Base-by-base conservation (phyloP, 345 rosid species). In the Lepidium africanum region DNA sequence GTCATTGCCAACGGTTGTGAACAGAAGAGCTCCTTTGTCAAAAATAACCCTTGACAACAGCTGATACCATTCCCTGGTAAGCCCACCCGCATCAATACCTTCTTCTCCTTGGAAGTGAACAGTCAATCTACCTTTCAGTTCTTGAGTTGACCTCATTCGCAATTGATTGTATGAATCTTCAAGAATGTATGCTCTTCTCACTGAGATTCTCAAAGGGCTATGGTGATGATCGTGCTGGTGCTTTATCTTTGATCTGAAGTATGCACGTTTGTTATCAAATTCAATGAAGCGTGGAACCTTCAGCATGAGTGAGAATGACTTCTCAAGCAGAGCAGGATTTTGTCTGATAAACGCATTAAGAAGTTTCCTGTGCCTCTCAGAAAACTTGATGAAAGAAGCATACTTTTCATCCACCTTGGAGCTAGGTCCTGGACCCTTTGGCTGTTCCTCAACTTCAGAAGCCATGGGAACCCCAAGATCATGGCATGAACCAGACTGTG, bases 1-100 rank as follows among this genome's bases (percentile, higher is more conserved):
- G 41, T 94, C 97, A 80, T 94, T 94, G 74, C 99, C 97, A 64
- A 94, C 99, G 1, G 97, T 94, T 35, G 99, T 90, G 69, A 94
- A 94, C 60, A 94, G 92, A 41, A 94, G 75, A 66, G 98, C 93
- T 56, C 96, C 96, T 79, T 81, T 92, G 84, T 92, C 98, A 73
- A 92, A 92, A 61, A 90, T 88, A 78, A 94, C 97, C 77, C 97
- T 85, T 69, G 99, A 94, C 59, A 94, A 71, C 67, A 90, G 77
- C 77, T 94, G 99, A 80, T 94, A 94, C 99, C 99, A 94, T 80
- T 94, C 99, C 84, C 99, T 87, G 49, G 99, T 90, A 72, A 94
- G 97, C 58, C 99, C 99, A 77, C 99, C 97, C 0, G 99, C 99
- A 82, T 94, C 99, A 74, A 94, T 90, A 48, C 99, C 99, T 81